Percentiles rank a stretch among this genome's conserved stretches.
Evolutionary conservation across 257 asterid species (phyloP).

Genomic region (Ehretia macrophylla): DNA sequence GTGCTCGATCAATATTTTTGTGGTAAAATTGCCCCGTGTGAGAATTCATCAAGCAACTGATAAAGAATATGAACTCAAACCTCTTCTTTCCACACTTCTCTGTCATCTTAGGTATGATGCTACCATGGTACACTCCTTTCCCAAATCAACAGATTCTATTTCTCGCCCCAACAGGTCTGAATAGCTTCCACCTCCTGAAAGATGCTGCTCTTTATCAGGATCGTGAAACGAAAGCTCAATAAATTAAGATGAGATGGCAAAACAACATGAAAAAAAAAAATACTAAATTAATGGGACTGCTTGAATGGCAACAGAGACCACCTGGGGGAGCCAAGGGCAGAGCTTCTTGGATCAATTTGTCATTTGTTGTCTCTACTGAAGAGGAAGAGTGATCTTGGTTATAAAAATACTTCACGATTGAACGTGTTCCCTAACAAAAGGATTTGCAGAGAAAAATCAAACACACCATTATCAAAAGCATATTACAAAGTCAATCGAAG

Average conservation of each 20-base stretch:
- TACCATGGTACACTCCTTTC: constrained; percentile 20
- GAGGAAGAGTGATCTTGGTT: constrained; percentile 34
- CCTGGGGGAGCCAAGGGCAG: constrained; percentile 48
- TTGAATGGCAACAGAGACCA: constrained; percentile 28
- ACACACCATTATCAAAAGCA: constrained; percentile 7
- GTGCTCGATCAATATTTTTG: too few relatives aligned
- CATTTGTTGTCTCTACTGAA: constrained; percentile 30
- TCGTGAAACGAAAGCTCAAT: constrained; percentile 15
- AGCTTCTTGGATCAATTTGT: constrained; percentile 32
- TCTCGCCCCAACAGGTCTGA: constrained; percentile 25
- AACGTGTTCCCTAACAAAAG: constrained; percentile 76
- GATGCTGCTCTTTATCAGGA: background rate
- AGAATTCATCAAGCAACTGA: constrained; percentile 1
- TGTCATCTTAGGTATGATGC: constrained; percentile 27
- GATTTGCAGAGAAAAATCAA: constrained; percentile 9
- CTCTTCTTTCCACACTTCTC: constrained; percentile 40
- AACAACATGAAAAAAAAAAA: background rate
- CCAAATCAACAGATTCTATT: constrained; percentile 29
- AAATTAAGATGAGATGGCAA: constrained; percentile 12
- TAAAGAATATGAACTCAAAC: constrained; percentile 10
- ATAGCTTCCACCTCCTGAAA: constrained; percentile 33
- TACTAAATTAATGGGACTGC: constrained; percentile 6
- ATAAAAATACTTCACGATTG: constrained; percentile 72
- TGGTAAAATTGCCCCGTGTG: too few relatives aligned
- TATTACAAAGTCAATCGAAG: background rate